Evolutionary conservation across 306 rosid species (phyloP).

Genomic region (Quercus glauca): DNA sequence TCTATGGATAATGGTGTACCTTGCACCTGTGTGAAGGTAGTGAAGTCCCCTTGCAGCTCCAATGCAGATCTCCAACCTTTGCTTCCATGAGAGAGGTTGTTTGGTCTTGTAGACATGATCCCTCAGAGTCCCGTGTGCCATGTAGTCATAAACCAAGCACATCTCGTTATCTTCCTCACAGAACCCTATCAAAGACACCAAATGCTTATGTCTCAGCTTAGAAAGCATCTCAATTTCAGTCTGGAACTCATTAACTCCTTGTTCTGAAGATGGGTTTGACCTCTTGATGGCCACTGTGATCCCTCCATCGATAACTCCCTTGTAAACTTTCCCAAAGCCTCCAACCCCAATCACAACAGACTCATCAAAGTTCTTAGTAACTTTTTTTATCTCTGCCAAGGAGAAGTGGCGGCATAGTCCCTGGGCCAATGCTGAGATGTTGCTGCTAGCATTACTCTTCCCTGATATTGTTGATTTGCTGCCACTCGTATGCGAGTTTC

Average conservation of each 20-base stretch:
- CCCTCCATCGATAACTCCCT: constrained; percentile 47
- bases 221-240: constrained; percentile 64
- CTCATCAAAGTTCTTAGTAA: constrained; percentile 47
- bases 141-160: constrained; percentile 60
- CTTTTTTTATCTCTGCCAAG: constrained; percentile 41
- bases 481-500: constrained; percentile 3
- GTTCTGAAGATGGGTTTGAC: constrained; percentile 57
- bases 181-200: constrained; percentile 59
- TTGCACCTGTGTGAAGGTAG: constrained; percentile 61
- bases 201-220: constrained; percentile 58
- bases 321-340: constrained; percentile 64
- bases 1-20: constrained; percentile 61
- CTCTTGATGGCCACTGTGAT: constrained; percentile 44
- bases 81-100: constrained; percentile 53
- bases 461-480: constrained; percentile 36
- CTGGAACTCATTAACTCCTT: constrained; percentile 57
- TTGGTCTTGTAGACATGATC: constrained; percentile 51
- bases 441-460: constrained; percentile 28
- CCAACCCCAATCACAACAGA: constrained; percentile 58
- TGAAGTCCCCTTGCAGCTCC: constrained; percentile 65
- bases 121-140: constrained; percentile 51
- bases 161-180: constrained; percentile 50
- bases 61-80: constrained; percentile 57
- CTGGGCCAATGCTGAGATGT: constrained; percentile 39
- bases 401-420: constrained; percentile 53